Conservation (phyloP, 2,329 filamentous ascomycete species). For the Fusarium nematophilum region DNA sequence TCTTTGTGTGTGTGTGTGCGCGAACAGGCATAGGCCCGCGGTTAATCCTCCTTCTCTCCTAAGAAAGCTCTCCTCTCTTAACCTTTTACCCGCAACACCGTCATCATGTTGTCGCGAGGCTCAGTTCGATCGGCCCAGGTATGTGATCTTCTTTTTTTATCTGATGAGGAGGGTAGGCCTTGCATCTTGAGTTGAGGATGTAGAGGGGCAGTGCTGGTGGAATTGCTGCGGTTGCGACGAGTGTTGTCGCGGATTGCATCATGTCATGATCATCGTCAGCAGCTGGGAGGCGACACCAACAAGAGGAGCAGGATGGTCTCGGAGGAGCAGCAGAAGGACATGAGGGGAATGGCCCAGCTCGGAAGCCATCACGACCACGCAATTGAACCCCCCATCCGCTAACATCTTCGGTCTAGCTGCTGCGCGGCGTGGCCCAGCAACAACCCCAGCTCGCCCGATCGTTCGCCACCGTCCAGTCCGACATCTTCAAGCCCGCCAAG, state of each 20-base stretch:
- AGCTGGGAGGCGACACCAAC: conserved; percentile 12
- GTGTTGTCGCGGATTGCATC: conserved; percentile 10
- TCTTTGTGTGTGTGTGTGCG: conserved; percentile 20
- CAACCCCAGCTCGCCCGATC: conserved; percentile 62
- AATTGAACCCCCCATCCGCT: conserved; percentile 33
- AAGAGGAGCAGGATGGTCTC: conserved; percentile 2
- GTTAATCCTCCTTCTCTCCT: conserved; percentile 13
- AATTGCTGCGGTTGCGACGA: conserved; percentile 1
- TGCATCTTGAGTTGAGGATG: neutral
- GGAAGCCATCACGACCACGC: neutral
- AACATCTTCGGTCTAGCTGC: conserved; percentile 55
- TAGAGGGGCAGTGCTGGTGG: neutral
- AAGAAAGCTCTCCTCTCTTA: conserved; percentile 35
- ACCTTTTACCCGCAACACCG: conserved; percentile 20
- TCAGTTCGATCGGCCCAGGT: conserved; percentile 69
- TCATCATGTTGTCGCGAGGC: conserved; percentile 69
- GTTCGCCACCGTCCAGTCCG: conserved; percentile 87
- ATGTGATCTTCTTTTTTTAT: conserved; percentile 37
- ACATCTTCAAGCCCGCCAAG: conserved; percentile 99
- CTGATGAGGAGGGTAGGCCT: conserved; percentile 11
- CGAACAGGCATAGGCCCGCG: conserved; percentile 10
- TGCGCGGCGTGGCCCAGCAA: conserved; percentile 62
- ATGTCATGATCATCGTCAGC: conserved; percentile 40
- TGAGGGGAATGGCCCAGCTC: conserved; percentile 10
- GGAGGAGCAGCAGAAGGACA: neutral